Base-by-base conservation (phyloP, 371 early-diverging fungal species). In the Dichotomocladium elegans region DNA sequence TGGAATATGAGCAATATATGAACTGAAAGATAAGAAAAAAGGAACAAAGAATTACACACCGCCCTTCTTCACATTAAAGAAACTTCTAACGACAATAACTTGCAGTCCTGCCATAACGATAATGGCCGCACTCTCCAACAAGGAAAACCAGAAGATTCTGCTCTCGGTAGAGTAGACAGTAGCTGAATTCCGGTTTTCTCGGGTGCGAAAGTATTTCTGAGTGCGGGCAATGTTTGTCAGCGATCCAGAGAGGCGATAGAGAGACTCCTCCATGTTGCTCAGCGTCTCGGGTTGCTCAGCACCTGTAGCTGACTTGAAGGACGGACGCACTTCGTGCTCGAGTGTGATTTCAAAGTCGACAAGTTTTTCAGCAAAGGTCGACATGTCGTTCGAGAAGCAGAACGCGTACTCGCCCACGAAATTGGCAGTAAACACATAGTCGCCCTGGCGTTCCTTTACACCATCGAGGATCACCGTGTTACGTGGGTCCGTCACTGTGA, bases 361-460 rank as follows among this genome's bases (percentile, higher is more conserved):
- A 14, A 86, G 67, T 70, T 96, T 96, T 53, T 92, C 90, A 28
- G 88, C 89, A 72, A 91, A 90, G 9, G 93, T 89, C 28, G 93
- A 87, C 83, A 90, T 86, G 47, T 79, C 80, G 72, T 96, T 96
- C 59, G 83, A 83, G 82, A 96, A 96, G 78, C 95, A 95, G 79
- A 93, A 91, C 15, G 88, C 66, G 72, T 92, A 91, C 67, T 96
- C 96, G 44, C 96, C 96, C 3, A 74, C 77, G 43, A 79, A 60
- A 29, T 83, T 82, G 6, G 90, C 89, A 1, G 89, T 82, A 70
- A 96, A 90, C 43, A 93, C 90, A 69, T 77, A 91, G 78, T 96
- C 95, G 60, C 90, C 93, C 66, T 95, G 94, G 42, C 92, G 89
- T 66, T 93, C 91, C 43, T 84, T 81, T 58, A 83, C 80, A 50